phyloP scores from a whole-genome alignment of 2,329 filamentous ascomycete genomes.

The Alternaria triticina region DNA sequence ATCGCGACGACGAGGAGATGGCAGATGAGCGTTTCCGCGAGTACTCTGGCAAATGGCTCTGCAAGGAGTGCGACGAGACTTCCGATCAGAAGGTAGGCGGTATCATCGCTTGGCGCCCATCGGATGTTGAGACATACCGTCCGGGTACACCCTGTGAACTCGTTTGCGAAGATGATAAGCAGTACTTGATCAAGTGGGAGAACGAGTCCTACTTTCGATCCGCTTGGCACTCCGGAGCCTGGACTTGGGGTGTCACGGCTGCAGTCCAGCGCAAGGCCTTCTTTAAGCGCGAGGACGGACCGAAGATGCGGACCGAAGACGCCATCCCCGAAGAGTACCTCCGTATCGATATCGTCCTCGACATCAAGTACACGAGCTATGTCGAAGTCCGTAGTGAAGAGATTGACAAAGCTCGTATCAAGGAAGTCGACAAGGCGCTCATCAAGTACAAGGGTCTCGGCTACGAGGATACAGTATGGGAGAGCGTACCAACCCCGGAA shows the following conservation, averaged over 20 bases:
- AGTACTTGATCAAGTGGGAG: slow-evolving; percentile 92
- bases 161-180: slow-evolving; percentile 77
- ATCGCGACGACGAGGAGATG: slow-evolving; percentile 56
- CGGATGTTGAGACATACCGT: slow-evolving; percentile 62
- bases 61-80: slow-evolving; percentile 74
- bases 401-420: slow-evolving; percentile 73
- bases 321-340: slow-evolving; percentile 89
- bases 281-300: slow-evolving; percentile 70
- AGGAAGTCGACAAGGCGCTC: slow-evolving; percentile 73
- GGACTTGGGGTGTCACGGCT: slow-evolving; percentile 78
- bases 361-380: slow-evolving; percentile 71
- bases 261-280: slow-evolving; percentile 75
- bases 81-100: slow-evolving; percentile 69
- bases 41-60: slow-evolving; percentile 78
- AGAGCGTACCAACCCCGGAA: slow-evolving; percentile 71
- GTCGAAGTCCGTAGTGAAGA: slow-evolving; percentile 67
- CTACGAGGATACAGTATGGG: slow-evolving; percentile 93
- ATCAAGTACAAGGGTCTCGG: slow-evolving; percentile 93
- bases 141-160: slow-evolving; percentile 60
- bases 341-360: slow-evolving; percentile 85
- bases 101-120: slow-evolving; percentile 89
- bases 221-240: slow-evolving; percentile 85
- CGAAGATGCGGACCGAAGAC: slow-evolving; percentile 74
- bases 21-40: slow-evolving; percentile 71
- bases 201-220: slow-evolving; percentile 80